Base-by-base conservation (phyloP, 2,329 filamentous ascomycete species). In the Aspergillus phoenicis region DNA sequence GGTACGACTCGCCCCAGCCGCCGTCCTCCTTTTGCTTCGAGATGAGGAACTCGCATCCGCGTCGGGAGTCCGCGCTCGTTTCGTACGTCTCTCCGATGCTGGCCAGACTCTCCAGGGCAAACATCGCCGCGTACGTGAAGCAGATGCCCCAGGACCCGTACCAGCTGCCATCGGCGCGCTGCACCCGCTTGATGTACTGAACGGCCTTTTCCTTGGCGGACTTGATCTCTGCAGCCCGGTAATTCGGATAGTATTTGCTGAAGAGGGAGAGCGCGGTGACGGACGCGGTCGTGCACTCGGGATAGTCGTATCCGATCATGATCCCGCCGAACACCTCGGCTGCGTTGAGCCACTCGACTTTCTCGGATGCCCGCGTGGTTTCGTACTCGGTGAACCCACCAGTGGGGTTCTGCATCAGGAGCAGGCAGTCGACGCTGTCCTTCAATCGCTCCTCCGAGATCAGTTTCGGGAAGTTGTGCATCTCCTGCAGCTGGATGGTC, bases 221-320 rank as follows among this genome's bases (percentile, higher is more conserved):
- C 8, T 85, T 81, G 66, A 99, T 94, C 62, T 98, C 94, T 0
- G 84, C 76, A 0, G 85, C 73, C 53, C 94, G 86, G 76, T 99
- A 96, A 28, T 89, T 81, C 0, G 94, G 92, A 82, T 92, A 96
- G 74, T 91, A 84, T 70, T 89, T 84, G 66, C 86, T 85, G 81
- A 98, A 98, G 2, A 94, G 82, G 4, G 89, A 90, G 20, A 99
- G 82, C 0, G 91, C 93, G 1, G 91, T 97, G 3, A 99, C 90
- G 30, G 93, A 92, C 0, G 95, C 93, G 2, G 95, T 98, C 0
- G 95, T 99, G 81, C 95, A 99, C 77, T 99, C 95, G 0, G 94
- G 93, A 72, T 99, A 98, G 75, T 97, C 92, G 75, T 99, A 99
- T 73, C 98, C 94, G 57, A 99, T 89, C 95, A 99, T 99, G 79